Conservation (phyloP, 2,329 filamentous ascomycete genomes). For the Geoglossum cookeanum region DNA sequence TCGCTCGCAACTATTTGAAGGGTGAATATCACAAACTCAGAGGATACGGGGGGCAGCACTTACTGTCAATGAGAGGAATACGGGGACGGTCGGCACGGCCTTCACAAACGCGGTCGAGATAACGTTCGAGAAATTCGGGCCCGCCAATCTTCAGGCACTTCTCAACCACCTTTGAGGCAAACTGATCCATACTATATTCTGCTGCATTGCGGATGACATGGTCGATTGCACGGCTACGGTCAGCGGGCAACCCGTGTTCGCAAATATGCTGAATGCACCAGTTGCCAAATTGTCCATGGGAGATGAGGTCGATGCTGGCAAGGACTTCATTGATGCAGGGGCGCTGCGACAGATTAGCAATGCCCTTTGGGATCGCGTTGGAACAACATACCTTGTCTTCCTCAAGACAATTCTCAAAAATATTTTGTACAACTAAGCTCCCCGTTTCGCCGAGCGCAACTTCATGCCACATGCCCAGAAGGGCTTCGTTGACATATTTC, state of each 20-base stretch:
- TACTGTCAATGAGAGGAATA: conserved; percentile 87
- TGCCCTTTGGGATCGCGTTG: background rate
- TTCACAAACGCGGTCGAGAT: conserved; percentile 85
- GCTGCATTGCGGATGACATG: conserved; percentile 86
- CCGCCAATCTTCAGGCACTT: conserved; percentile 97
- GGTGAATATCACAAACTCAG: conserved; percentile 7
- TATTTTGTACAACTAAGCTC: conserved; percentile 95
- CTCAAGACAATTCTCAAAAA: conserved; percentile 97
- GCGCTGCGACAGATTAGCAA: conserved; percentile 36
- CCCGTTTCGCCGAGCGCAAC: conserved; percentile 94
- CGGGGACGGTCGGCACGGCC: conserved; percentile 77
- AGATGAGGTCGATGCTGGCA: conserved; percentile 83
- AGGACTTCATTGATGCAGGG: conserved; percentile 95
- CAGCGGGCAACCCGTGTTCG: conserved; percentile 78
- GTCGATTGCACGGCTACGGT: conserved; percentile 84
- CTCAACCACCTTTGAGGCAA: conserved; percentile 96
- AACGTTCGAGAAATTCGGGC: conserved; percentile 73
- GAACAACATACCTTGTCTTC: conserved; percentile 66
- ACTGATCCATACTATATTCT: conserved; percentile 98
- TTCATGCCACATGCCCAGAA: conserved; percentile 96
- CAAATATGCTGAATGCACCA: conserved; percentile 99
- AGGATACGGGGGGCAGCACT: conserved; percentile 15
- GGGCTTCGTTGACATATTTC: conserved; percentile 90
- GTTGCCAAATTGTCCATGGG: conserved; percentile 95
- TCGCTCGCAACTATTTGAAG: conserved; percentile 55